Percentiles rank a stretch among this genome's conserved stretches.
phyloP scores from a whole-genome alignment of 2,329 filamentous ascomycete species.

The Dactylellina haptotyla region DNA sequence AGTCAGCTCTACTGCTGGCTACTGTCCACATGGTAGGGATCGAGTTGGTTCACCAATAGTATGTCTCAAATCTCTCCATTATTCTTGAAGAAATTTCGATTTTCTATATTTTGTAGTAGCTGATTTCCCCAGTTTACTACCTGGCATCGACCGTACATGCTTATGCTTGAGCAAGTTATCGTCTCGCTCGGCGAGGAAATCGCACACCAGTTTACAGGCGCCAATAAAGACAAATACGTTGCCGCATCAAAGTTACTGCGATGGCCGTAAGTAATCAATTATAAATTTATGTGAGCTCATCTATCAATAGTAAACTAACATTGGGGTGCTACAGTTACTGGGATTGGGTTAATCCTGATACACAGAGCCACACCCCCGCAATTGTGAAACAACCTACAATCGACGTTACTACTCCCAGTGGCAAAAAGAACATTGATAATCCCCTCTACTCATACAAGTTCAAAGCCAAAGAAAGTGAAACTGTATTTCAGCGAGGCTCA shows the following conservation, averaged over 20 bases:
- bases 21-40: slow-evolving; percentile 25
- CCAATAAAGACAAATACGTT: slow-evolving; percentile 47
- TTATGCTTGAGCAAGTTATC: slow-evolving; percentile 57
- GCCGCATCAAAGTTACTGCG: slow-evolving; percentile 54
- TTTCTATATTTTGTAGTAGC: background rate
- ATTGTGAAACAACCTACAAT: slow-evolving; percentile 11
- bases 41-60: slow-evolving; percentile 21
- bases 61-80: background rate
- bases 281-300: background rate
- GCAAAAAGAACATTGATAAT: slow-evolving; percentile 13
- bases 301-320: background rate
- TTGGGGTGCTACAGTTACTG: slow-evolving; percentile 56
- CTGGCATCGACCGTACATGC: slow-evolving; percentile 59
- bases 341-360: slow-evolving; percentile 54
- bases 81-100: background rate
- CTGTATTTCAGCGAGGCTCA: background rate
- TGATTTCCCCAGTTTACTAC: slow-evolving; percentile 55
- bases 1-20: slow-evolving; percentile 7
- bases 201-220: slow-evolving; percentile 52
- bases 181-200: slow-evolving; percentile 26
- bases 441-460: slow-evolving; percentile 6
- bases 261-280: slow-evolving; percentile 52
- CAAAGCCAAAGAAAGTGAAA: background rate
- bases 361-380: slow-evolving; percentile 47
- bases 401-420: slow-evolving; percentile 22